Base-by-base conservation (phyloP, 805 yeast species). In the Priceomyces haplophilus region DNA sequence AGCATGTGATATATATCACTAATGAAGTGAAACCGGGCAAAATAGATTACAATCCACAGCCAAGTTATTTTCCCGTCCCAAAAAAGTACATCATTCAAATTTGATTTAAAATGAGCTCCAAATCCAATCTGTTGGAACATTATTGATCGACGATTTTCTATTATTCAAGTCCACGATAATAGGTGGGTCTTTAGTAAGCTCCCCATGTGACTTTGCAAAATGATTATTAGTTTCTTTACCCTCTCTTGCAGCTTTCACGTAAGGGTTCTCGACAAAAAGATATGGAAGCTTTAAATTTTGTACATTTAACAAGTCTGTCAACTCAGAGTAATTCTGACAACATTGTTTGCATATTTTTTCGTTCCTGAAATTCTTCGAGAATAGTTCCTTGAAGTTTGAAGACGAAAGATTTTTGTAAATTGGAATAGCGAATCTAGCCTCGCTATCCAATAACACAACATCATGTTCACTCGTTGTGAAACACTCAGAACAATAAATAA, bases 61-160 rank as follows among this genome's bases (percentile, higher is more conserved):
- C 24, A 21, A 21, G 24, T 7, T 21, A 6, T 21, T 21, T 21
- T 21, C 24, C 8, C 24, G 6, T 21, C 24, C 24, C 24, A 21
- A 21, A 7, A 21, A 21, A 7, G 6, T 21, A 7, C 6, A 21
- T 21, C 8, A 21, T 6, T 27, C 29, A 3, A 23, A 36, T n/a
- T 15, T 3, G 24, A 36, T 19, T 41, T 49, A 74, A 51, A 75
- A 73, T 4, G 79, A 73, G 52, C 80, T 73, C 80, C 80, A 75
- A 20, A 65, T 69, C 80, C 80, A 75, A 55, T 75, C 78, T 37
- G 52, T 63, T 3, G 72, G 67, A 30, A 67, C 62, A 31, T 41
- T 40, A 12, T 43, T 32, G 17, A 43, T 37, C 11, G 46, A 45
- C 21, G 44, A 34, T 27, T 45, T 38, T 27, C 38, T 40, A 33